Conservation (phyloP, 352 stramenopile genomes). For the Phytophthora sp. region DNA sequence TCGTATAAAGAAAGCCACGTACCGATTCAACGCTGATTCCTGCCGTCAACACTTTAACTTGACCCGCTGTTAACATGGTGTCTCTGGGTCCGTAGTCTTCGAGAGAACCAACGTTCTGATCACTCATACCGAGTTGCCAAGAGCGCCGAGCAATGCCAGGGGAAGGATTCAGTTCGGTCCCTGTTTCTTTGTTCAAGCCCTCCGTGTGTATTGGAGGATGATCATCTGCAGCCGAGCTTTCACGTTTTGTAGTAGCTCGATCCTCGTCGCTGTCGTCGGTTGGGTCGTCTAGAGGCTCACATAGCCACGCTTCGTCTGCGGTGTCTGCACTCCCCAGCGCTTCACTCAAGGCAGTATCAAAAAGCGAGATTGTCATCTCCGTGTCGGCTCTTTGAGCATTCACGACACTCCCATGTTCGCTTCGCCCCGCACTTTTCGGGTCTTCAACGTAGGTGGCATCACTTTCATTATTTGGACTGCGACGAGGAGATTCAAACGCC, state of each 20-base stretch:
- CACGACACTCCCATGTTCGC: constrained; percentile 18
- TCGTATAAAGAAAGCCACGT: constrained; percentile 1
- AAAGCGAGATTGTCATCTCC: constrained; percentile 38
- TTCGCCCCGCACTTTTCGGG: constrained; percentile 20
- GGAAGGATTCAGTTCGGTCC: constrained; percentile 1
- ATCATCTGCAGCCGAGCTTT: constrained; percentile 20
- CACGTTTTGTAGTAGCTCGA: constrained; percentile 5
- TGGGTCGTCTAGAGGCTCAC: constrained; percentile 26
- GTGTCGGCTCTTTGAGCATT: constrained; percentile 38
- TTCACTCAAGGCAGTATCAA: constrained; percentile 32
- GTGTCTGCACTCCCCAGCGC: constrained; percentile 27
- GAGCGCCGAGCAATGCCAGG: constrained; percentile 26
- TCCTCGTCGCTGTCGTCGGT: constrained; percentile 26
- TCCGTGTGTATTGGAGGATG: neutral
- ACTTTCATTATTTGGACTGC: constrained; percentile 30
- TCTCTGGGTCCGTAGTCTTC: neutral
- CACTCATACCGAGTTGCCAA: constrained; percentile 3
- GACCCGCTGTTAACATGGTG: neutral
- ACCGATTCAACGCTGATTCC: constrained; percentile 30
- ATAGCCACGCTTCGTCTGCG: constrained; percentile 34
- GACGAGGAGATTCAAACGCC: constrained; percentile 20
- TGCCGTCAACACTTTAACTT: constrained; percentile 14
- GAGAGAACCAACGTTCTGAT: neutral
- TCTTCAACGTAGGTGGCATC: constrained; percentile 8
- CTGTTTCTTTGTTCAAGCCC: neutral